Base-by-base conservation (phyloP, 2,329 filamentous ascomycete species). In the Paecilomyces sp. region DNA sequence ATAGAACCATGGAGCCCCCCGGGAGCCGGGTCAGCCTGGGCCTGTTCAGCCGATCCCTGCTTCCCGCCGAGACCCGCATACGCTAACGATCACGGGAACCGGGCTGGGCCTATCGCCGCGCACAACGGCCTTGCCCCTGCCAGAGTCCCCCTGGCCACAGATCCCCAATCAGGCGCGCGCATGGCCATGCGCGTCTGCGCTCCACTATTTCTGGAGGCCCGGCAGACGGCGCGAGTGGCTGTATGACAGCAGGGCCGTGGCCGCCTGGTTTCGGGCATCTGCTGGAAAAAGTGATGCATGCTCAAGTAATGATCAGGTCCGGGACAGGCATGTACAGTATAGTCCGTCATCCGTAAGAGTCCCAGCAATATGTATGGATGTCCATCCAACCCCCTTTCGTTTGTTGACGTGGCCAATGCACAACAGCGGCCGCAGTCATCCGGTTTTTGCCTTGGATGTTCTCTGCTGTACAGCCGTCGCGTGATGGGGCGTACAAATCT, bases 81-180 rank as follows among this genome's bases (percentile, higher is more conserved):
- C 57, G 55, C 22, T 41, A 54, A 59, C 56, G 56, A 64, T 69
- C 67, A 69, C 67, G 67, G 67, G 67, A 69, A 65, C 64, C 62
- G 36, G 12, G 24, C 18, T 24, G 24, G 28, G 56, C 58, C 61
- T 57, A 57, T 57, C 12, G 36, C 52, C 54, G 34, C 3, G 25
- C 54, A 18, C 18, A 30, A 25, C 24, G 2, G 51, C 6, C 9
- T 7, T 28, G 18, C 51, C 51, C 25, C 24, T 53, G 24, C 24
- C 51, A 53, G 51, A 15, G 51, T 15, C 51, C 51, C 51, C 51
- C 24, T 30, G 22, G 51, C 51, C 13, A 47, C 24, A 53, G 51
- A 47, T 47, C 41, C 51, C 51, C 51, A 53, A 53, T 53, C 51
- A 30, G 51, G 51, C 51, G 51, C 51, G 51, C 51, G 51, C 28